Base-by-base conservation (phyloP, 192 early-diverging fungal species). In the Coemansia sp. region DNA sequence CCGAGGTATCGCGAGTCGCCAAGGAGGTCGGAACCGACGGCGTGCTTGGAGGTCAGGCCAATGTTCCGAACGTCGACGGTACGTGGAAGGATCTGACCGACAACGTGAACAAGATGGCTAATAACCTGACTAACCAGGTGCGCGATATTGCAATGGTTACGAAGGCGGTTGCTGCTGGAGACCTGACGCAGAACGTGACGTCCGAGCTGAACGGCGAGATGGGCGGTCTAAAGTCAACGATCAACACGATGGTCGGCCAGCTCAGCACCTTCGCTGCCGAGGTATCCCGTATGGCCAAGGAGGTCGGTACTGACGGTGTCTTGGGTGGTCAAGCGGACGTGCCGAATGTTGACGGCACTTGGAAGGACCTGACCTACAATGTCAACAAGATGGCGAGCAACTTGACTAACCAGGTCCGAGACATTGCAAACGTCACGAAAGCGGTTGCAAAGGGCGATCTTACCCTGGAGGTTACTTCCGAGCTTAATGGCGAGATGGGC, bases 11-110 rank as follows among this genome's bases (percentile, higher is more conserved):
- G 0, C 80, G 88, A 50, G 85, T 89, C 0, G 82, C 88, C 8
- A 81, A 83, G 22, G 86, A 89, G 58, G 88, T 89, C 8, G 88
- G 88, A 0, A 87, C 85, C 0, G 88, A 89, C 62, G 88, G 65
- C 3, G 52, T 42, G 0, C 46, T 67, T 0, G 65, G 56, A 4
- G 65, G 65, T 2, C 56, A 58, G 1, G 65, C 65, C 0, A 38
- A 54, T 27, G 65, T 67, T 0, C 31, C 43, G 0, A 40, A 38
- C 8, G 65, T 67, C 12, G 58, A 51, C 10, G 65, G 65, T 14
- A 67, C 65, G 1, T 67, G 65, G 65, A 59, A 60, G 8, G 58
- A 55, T n/a, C 35, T 67, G 0, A 67, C 65, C 0, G 83, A 87
- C 62, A 61, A 84, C 32, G 80, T 81, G 21, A 85, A 87, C 27